Evolutionary conservation across 495 filamentous ascomycete species (phyloP), one percentile per base, ranked within the genome.

Genomic region (Cercophora newfieldiana): DNA sequence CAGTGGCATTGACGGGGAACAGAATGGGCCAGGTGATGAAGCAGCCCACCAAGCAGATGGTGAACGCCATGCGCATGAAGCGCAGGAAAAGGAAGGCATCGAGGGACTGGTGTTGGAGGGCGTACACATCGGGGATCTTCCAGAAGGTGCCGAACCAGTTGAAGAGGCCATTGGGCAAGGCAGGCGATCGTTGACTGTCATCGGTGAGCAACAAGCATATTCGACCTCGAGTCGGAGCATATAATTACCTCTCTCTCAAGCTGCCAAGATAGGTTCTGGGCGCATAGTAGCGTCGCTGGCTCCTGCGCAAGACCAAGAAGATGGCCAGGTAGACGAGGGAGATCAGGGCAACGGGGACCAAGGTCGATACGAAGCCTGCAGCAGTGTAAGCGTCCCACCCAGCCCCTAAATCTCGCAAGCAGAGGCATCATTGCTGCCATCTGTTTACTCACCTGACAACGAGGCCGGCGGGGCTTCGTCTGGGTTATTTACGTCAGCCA

Each of bases 11-110:
- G 77, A 97, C 80, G 0, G 94, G 92, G 75, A 96, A 92, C 53
- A 97, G 77, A 33, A 97, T 80, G 8, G 94, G 92, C 85, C 89
- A 96, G 16, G 91, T 93, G 65, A 98, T 86, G 67, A 81, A 87
- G 71, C 85, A 90, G 57, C 94, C 94, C 25, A 93, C 87, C 53
- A 97, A 88, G 80, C 88, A 90, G 55, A 96, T 86, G 51, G 85
- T 78, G 26, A 90, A 79, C 37, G 86, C 77, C 59, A 93, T 87
- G 69, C 91, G 90, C 63, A 98, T 79, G 74, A 92, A 97, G 48
- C 94, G 91, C 37, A 97, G 83, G 77, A 92, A 89, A 57, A 97
- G 86, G 73, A 93, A 97, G 37, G 91, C 88, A 76, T 97, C 93
- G 78, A 99, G 84, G 2, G 92, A 92, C 77, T 95, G 90, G 75